Evolutionary conservation across 2,329 filamentous ascomycete species (phyloP).

Genomic region (Leptographium radiaticola): DNA sequence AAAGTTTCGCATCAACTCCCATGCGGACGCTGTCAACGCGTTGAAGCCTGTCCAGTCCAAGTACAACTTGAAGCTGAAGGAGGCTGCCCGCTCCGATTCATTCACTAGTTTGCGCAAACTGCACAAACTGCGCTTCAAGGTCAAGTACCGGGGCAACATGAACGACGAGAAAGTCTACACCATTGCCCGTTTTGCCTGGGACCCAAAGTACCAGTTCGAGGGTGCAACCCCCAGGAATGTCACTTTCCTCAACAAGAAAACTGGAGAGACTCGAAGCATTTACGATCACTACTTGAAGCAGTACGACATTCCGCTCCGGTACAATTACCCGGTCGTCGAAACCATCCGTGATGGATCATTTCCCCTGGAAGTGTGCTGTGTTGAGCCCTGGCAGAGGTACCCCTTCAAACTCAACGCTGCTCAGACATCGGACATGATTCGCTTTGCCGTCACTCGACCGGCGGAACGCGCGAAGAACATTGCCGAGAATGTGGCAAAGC

Average conservation of each 20-base stretch:
- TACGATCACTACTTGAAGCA: constrained; percentile 41
- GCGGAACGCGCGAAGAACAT: constrained; percentile 55
- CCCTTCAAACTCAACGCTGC: constrained; percentile 44
- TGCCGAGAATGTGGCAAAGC: constrained; percentile 48
- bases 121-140: constrained; percentile 40
- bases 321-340: constrained; percentile 42
- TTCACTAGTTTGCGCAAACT: constrained; percentile 44
- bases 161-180: constrained; percentile 35
- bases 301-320: constrained; percentile 37
- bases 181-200: constrained; percentile 37
- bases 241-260: constrained; percentile 41
- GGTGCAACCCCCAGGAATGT: constrained; percentile 38
- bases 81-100: constrained; percentile 28
- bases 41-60: constrained; percentile 22
- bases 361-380: constrained; percentile 46
- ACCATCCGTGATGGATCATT: constrained; percentile 41
- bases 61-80: constrained; percentile 10
- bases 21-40: constrained; percentile 14
- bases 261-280: constrained; percentile 29
- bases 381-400: constrained; percentile 45
- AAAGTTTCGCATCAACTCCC: constrained; percentile 13
- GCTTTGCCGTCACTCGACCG: constrained; percentile 75
- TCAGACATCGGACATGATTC: constrained; percentile 81
- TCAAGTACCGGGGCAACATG: constrained; percentile 38
- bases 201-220: constrained; percentile 25